These are phyloP conservation scores for Paraphaeosphaeria minitans DNA, from an alignment of 2,329 filamentous ascomycete species.

Conservation along the genomic window DNA sequence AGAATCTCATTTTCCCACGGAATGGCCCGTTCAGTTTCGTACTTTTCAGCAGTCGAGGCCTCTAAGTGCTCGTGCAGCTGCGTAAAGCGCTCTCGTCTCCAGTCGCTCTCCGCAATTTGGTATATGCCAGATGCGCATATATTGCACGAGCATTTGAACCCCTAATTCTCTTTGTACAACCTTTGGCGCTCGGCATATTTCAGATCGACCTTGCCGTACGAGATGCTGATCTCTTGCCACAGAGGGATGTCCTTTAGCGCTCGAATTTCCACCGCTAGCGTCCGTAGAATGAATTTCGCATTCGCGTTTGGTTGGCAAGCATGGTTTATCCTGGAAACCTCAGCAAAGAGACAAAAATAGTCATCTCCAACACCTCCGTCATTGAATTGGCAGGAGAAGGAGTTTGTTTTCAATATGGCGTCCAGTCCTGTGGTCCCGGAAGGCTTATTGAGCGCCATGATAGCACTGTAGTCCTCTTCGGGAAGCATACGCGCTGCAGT, in stretches of 20 bases:
- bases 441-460: slow-evolving; percentile 24
- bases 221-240: slow-evolving; percentile 32
- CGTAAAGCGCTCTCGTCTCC: slow-evolving; percentile 24
- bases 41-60: slow-evolving; percentile 25
- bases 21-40: slow-evolving; percentile 27
- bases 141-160: slow-evolving; percentile 29
- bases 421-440: slow-evolving; percentile 21
- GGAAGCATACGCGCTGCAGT: slow-evolving; percentile 19
- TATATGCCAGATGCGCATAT: slow-evolving; percentile 25
- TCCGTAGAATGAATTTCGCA: slow-evolving; percentile 26
- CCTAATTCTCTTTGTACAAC: slow-evolving; percentile 29
- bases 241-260: slow-evolving; percentile 23
- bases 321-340: slow-evolving; percentile 31
- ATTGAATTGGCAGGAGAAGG: slow-evolving; percentile 28
- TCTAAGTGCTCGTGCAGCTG: slow-evolving; percentile 21
- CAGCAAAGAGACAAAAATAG: slow-evolving; percentile 33
- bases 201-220: slow-evolving; percentile 28
- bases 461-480: slow-evolving; percentile 7
- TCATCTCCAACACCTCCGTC: slow-evolving; percentile 26
- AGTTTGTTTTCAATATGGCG: slow-evolving; percentile 31
- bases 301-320: slow-evolving; percentile 31
- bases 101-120: slow-evolving; percentile 25
- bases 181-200: slow-evolving; percentile 22
- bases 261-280: slow-evolving; percentile 29
- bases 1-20: slow-evolving; percentile 32